phyloP scores from a whole-genome alignment of 2,329 filamentous ascomycete species.

The Didymella glomerata region DNA sequence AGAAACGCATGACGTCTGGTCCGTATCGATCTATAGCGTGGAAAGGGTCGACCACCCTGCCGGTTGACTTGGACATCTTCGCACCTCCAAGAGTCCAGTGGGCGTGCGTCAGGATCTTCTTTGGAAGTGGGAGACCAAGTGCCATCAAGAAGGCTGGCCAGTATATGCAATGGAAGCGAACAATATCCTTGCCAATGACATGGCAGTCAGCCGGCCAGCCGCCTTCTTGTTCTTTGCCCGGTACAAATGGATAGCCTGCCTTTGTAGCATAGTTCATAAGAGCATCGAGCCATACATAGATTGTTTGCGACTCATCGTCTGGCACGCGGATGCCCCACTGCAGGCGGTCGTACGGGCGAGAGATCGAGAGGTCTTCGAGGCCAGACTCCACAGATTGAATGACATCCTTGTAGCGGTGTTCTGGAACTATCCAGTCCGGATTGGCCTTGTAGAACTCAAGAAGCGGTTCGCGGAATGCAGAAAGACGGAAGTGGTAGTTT shows the following conservation, averaged over 20 bases:
- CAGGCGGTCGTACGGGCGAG: constrained; percentile 78
- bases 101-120: constrained; percentile 83
- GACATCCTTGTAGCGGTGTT: constrained; percentile 77
- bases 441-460: constrained; percentile 82
- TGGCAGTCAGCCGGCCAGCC: constrained; percentile 94
- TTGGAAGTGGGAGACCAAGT: constrained; percentile 78
- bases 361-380: constrained; percentile 88
- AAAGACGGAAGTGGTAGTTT: constrained; percentile 95
- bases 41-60: constrained; percentile 94
- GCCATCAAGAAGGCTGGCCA: constrained; percentile 98
- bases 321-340: constrained; percentile 91
- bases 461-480: constrained; percentile 78
- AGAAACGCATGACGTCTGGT: constrained; percentile 87
- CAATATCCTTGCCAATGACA: constrained; percentile 94
- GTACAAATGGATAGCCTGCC: constrained; percentile 83
- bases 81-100: constrained; percentile 92
- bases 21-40: constrained; percentile 90
- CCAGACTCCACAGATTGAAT: constrained; percentile 77
- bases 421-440: constrained; percentile 78
- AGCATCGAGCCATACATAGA: constrained; percentile 98
- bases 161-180: constrained; percentile 94
- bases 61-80: constrained; percentile 97
- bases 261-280: constrained; percentile 93
- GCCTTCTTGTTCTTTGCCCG: constrained; percentile 66
- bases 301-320: constrained; percentile 82